Evolutionary conservation across 2,329 filamentous ascomycete species (phyloP), one percentile per base, ranked within the genome.

Genomic region (Boeremia exigua): DNA sequence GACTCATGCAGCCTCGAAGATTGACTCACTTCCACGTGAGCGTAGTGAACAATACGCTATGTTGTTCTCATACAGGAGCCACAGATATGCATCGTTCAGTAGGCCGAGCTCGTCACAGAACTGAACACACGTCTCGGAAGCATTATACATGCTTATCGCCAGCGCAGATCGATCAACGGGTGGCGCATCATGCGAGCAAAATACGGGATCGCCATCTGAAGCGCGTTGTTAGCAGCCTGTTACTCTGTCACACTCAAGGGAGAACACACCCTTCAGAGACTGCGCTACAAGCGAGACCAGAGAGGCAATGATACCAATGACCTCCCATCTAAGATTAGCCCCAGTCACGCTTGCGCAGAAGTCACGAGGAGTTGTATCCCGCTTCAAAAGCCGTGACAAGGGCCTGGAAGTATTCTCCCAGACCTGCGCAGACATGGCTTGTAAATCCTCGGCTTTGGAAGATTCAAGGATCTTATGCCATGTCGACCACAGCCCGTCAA

Each of bases 321-420:
- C 70, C 53, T 80, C 78, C 78, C 78, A 80, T 57, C 78, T 65
- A 6, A 80, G 56, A 40, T 73, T 67, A 8, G 71, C 67, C 1
- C 78, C 78, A 14, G 77, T 78, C 1, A 71, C 72, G 6, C 67
- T 67, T 14, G 65, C 58, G 17, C 72, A 75, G 65, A 77, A 80
- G 11, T 78, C 72, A 11, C 61, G 63, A 12, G 77, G 67, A 6
- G 73, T 73, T 38, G 76, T 79, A 12, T 73, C 61, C 10, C 73
- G 70, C 43, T 74, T 68, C 1, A 78, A 58, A 5, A 67, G 30
- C 8, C 44, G 40, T 19, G 67, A 67, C 30, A 78, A 61, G 2
- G 75, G 73, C 27, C 63, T 70, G 10, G 73, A 56, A 0, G 78
- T 79, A 48, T 80, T 80, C 0, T 70, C 60, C 77, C 77, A 80